Conservation (phyloP, 495 filamentous ascomycete genomes). For the Cladorrhinum samala region DNA sequence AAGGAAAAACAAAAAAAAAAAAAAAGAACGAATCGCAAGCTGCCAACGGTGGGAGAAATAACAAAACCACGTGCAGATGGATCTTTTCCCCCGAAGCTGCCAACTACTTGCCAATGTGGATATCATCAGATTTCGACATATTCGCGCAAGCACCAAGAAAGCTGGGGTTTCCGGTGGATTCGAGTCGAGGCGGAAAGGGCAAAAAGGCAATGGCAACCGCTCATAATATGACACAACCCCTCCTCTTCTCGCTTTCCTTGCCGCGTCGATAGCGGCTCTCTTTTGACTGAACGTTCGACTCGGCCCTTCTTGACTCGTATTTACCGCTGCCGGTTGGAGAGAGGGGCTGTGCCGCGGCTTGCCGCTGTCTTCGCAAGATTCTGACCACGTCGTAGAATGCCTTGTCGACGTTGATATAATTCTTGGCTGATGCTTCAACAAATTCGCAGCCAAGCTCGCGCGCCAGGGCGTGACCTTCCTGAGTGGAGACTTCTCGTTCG, state of each 20-base stretch:
- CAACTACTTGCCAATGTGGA: slow-evolving; percentile 9
- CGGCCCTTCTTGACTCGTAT: slow-evolving; percentile 21
- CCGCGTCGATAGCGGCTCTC: slow-evolving; percentile 25
- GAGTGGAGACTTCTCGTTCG: slow-evolving; percentile 91
- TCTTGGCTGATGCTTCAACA: slow-evolving; percentile 97
- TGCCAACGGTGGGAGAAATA: slow-evolving; percentile 2
- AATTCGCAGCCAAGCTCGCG: slow-evolving; percentile 94
- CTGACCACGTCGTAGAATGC: slow-evolving; percentile 98
- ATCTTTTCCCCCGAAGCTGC: slow-evolving; percentile 1
- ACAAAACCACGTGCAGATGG: slow-evolving; percentile 4
- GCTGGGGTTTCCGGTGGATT: neutral
- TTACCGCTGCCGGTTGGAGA: slow-evolving; percentile 30
- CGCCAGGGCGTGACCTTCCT: slow-evolving; percentile 88
- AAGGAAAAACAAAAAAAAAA: slow-evolving; percentile 4
- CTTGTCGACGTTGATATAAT: slow-evolving; percentile 98
- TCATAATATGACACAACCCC: slow-evolving; percentile 35
- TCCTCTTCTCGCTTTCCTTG: slow-evolving; percentile 17
- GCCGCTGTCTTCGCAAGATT: slow-evolving; percentile 75
- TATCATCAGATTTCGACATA: neutral
- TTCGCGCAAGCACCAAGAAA: slow-evolving; percentile 1
- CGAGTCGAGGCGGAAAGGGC: neutral
- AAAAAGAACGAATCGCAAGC: slow-evolving; percentile 5
- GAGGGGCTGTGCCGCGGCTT: slow-evolving; percentile 41
- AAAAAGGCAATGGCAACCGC: neutral
- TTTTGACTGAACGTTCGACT: slow-evolving; percentile 13